phyloP scores from a whole-genome alignment of 352 stramenopile genomes.

The Globisporangium acanthophoron region DNA sequence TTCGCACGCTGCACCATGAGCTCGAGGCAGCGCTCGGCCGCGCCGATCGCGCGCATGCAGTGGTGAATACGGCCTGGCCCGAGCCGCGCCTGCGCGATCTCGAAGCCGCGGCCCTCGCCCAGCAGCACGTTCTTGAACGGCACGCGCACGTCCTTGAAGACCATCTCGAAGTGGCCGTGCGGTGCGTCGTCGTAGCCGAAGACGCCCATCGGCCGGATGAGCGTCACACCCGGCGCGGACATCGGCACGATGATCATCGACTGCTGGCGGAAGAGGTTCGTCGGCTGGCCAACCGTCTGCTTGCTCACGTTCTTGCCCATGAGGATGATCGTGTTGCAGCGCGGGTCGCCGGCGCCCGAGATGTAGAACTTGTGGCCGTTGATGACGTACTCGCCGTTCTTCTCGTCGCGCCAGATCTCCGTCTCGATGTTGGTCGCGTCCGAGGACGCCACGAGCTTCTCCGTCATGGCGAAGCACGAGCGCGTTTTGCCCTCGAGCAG shows the following conservation, averaged over 20 bases:
- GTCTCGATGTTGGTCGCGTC: slow-evolving; percentile 96
- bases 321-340: slow-evolving; percentile 89
- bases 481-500: slow-evolving; percentile 92
- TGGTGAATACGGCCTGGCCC: slow-evolving; percentile 96
- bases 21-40: slow-evolving; percentile 82
- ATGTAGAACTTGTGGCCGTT: slow-evolving; percentile 97
- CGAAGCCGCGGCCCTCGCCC: slow-evolving; percentile 81
- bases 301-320: slow-evolving; percentile 67
- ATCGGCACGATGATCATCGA: slow-evolving; percentile 92
- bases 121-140: slow-evolving; percentile 86
- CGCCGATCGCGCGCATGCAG: slow-evolving; percentile 95
- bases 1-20: slow-evolving; percentile 87
- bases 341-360: slow-evolving; percentile 93
- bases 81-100: slow-evolving; percentile 90
- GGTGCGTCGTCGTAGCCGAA: slow-evolving; percentile 97
- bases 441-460: slow-evolving; percentile 92
- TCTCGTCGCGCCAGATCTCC: slow-evolving; percentile 60
- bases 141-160: slow-evolving; percentile 92
- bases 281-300: slow-evolving; percentile 15
- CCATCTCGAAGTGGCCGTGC: slow-evolving; percentile 93
- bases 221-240: slow-evolving; percentile 86
- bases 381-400: slow-evolving; percentile 87
- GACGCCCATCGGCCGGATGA: slow-evolving; percentile 88
- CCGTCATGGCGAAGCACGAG: slow-evolving; percentile 97
- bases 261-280: slow-evolving; percentile 65